Conservation (phyloP, 164 flowering plant genomes). For the Aristolochia fimbriata region DNA sequence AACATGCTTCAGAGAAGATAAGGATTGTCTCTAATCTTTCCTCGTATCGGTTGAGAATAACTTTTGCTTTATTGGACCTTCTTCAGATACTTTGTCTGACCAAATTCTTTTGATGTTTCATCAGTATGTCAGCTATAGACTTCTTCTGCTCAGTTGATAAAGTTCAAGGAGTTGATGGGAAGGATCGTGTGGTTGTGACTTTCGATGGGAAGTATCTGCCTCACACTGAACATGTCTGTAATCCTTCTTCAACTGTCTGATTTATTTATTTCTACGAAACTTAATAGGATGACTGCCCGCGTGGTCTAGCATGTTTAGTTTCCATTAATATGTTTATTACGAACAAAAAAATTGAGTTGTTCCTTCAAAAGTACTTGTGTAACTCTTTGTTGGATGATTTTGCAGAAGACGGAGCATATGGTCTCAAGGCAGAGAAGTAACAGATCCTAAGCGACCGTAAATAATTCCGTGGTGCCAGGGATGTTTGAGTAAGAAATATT, state of each 20-base stretch:
- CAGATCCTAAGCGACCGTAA: too few species aligned
- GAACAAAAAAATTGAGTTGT: not conserved
- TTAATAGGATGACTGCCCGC: not conserved
- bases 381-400: not conserved
- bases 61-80: too few species aligned
- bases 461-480: too few species aligned
- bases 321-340: not conserved
- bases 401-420: conserved; percentile 9
- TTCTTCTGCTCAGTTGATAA: conserved; percentile 96
- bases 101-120: conserved; percentile 7
- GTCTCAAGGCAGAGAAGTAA: conserved; percentile 4
- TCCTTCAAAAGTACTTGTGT: not conserved
- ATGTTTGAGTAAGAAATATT: too few species aligned
- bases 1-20: not conserved
- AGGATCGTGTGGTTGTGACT: conserved; percentile 81
- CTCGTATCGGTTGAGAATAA: too few species aligned
- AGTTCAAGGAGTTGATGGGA: conserved; percentile 77
- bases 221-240: conserved; percentile 69
- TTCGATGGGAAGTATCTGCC: conserved; percentile 92
- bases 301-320: not conserved
- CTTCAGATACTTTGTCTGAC: not conserved
- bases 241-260: not conserved
- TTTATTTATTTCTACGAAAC: not conserved
- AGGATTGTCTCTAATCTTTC: too few species aligned
- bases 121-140: conserved; percentile 95